A percentile compares a stretch with the other conserved stretches of the same genome.
Conservation (phyloP, 1,284 basidiomycete genomes). For the Coriolopsis trogii region DNA sequence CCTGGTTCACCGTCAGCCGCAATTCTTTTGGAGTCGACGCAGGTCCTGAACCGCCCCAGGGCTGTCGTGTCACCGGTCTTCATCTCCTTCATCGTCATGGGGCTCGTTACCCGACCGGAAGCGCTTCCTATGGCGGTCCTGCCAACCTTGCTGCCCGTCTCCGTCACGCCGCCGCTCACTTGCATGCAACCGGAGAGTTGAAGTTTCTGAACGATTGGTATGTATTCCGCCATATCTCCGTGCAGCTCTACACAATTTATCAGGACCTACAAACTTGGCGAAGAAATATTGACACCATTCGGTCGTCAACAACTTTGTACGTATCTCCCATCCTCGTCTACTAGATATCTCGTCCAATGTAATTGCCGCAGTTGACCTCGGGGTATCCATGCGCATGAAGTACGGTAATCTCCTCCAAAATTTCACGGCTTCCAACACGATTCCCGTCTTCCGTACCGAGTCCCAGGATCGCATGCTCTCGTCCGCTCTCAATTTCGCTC, state of each 20-base stretch:
- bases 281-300: constrained; percentile 82
- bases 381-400: constrained; percentile 73
- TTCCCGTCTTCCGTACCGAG: constrained; percentile 88
- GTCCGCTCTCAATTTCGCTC: constrained; percentile 83
- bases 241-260: constrained; percentile 3
- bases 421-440: constrained; percentile 69
- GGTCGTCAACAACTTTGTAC: constrained; percentile 79
- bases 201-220: constrained; percentile 79
- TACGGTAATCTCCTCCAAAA: constrained; percentile 83
- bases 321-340: not conserved
- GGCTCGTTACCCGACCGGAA: constrained; percentile 77
- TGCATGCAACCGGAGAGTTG: constrained; percentile 66
- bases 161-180: constrained; percentile 52
- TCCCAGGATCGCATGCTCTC: constrained; percentile 87
- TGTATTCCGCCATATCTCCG: constrained; percentile 12
- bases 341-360: not conserved
- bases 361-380: constrained; percentile 60
- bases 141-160: constrained; percentile 61
- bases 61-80: constrained; percentile 71
- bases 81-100: constrained; percentile 83
- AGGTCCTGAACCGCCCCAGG: constrained; percentile 66
- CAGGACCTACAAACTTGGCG: constrained; percentile 81
- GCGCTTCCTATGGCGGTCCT: constrained; percentile 66
- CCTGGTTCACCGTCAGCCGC: constrained; percentile 77
- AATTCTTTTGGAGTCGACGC: constrained; percentile 76